Conservation (phyloP, 805 yeast species). For the Nadsonia fulvescens region DNA sequence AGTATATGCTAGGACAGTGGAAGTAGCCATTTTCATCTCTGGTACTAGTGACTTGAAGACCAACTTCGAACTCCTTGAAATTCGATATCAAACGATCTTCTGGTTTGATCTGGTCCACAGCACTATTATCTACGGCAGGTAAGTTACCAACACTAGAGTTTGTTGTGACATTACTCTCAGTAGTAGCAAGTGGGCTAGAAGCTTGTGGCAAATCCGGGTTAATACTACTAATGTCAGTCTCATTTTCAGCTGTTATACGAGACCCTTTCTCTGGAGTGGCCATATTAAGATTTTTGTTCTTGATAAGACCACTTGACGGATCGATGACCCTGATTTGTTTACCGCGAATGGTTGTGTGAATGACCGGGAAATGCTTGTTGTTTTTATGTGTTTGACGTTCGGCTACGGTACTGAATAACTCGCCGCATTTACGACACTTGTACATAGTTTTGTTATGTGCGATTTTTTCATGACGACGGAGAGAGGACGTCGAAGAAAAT, state of each 20-base stretch:
- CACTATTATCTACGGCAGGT: too few species aligned
- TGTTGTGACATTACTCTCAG: too few species aligned
- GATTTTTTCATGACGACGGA: constrained; percentile 11
- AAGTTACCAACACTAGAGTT: too few species aligned
- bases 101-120: too few species aligned
- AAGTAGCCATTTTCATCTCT: constrained; percentile 13
- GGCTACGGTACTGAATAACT: constrained; percentile 12
- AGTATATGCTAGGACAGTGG: constrained; percentile 12
- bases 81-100: too few species aligned
- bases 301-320: too few species aligned
- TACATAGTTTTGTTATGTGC: constrained; percentile 9
- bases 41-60: constrained; percentile 8
- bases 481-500: constrained; percentile 9
- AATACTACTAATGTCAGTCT: too few species aligned
- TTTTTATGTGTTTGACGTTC: constrained; percentile 15
- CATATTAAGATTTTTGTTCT: too few species aligned
- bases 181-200: too few species aligned
- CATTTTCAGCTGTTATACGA: constrained; percentile 8
- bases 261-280: too few species aligned
- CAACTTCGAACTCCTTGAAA: constrained; percentile 10
- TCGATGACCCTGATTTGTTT: too few species aligned
- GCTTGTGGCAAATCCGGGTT: too few species aligned
- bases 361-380: constrained; percentile 12
- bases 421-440: constrained; percentile 14
- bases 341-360: constrained; percentile 9